Conservation (phyloP, 2,329 filamentous ascomycete genomes). For the Mycosphaerelloides madeirae region DNA sequence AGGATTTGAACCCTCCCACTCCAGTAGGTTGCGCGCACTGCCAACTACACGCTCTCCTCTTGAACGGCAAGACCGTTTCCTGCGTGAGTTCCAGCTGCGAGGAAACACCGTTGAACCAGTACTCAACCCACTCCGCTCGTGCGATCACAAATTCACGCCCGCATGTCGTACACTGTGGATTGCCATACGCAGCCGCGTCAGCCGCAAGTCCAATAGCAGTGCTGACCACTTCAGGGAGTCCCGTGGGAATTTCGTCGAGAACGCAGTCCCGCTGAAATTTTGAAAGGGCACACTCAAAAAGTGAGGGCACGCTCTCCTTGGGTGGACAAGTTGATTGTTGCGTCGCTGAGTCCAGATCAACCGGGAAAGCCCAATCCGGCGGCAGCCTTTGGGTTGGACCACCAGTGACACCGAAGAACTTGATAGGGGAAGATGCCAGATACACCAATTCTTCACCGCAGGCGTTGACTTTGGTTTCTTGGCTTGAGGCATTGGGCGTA, state of each 20-base stretch:
- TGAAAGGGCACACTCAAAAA: conserved; percentile 34
- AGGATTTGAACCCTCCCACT: conserved; percentile 15
- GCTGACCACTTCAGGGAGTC: conserved; percentile 19
- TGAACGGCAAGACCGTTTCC: conserved; percentile 31
- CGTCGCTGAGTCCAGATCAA: neutral
- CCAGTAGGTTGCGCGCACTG: conserved; percentile 26
- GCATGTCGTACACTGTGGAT: conserved; percentile 33
- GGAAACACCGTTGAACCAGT: conserved; percentile 28
- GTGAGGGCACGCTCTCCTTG: conserved; percentile 24
- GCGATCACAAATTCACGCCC: conserved; percentile 26
- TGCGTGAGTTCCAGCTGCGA: conserved; percentile 23
- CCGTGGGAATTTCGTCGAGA: conserved; percentile 22
- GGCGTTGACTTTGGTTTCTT: conserved; percentile 9
- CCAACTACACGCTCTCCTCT: conserved; percentile 31
- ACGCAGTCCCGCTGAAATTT: conserved; percentile 22
- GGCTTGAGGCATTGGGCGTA: no score
- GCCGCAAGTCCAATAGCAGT: conserved; percentile 20
- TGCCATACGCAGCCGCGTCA: conserved; percentile 18
- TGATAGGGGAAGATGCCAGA: conserved; percentile 24
- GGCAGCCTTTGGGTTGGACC: conserved; percentile 5
- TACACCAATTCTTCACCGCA: conserved; percentile 28
- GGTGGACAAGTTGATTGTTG: neutral
- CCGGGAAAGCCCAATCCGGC: no score
- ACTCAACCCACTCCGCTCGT: conserved; percentile 35
- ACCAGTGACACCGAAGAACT: conserved; percentile 31